Conservation (phyloP, 2,329 filamentous ascomycete genomes). For the Fusarium nodosum region DNA sequence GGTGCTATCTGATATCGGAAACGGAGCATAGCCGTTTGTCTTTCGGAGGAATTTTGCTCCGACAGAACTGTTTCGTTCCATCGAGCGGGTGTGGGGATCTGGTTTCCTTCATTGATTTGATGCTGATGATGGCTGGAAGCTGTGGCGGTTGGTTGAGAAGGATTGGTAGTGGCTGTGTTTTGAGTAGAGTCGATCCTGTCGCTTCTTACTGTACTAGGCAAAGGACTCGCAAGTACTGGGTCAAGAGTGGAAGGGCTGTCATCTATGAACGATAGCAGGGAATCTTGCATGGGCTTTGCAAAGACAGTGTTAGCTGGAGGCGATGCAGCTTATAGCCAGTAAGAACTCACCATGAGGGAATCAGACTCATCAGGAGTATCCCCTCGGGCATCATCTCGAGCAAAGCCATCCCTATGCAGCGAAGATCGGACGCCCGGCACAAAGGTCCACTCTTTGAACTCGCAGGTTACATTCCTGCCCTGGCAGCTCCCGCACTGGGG, state of each 20-base stretch:
- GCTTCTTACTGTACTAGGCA: background rate
- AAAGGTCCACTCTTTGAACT: slow-evolving; percentile 41
- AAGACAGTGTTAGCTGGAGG: background rate
- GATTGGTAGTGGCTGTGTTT: background rate
- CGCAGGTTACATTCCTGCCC: slow-evolving; percentile 31
- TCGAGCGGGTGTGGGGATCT: slow-evolving; percentile 21
- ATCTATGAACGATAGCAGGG: slow-evolving; percentile 14
- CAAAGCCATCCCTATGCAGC: background rate
- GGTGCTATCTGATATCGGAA: slow-evolving; percentile 34
- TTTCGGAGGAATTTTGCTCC: slow-evolving; percentile 27
- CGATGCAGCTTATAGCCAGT: accelerated
- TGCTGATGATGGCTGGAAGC: background rate
- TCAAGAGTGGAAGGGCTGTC: slow-evolving; percentile 14
- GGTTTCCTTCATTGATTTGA: slow-evolving; percentile 14
- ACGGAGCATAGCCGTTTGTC: slow-evolving; percentile 37
- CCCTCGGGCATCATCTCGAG: background rate
- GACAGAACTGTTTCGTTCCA: slow-evolving; percentile 33
- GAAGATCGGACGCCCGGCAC: slow-evolving; percentile 25
- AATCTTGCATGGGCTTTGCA: slow-evolving; percentile 15
- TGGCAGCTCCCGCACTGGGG: slow-evolving; percentile 35
- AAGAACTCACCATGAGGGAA: slow-evolving; percentile 1
- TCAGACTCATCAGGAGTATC: background rate
- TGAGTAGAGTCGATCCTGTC: background rate
- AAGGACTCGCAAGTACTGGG: background rate
- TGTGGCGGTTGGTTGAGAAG: background rate